Evolutionary conservation across 2,329 filamentous ascomycete species (phyloP), one percentile per base, ranked within the genome.

Genomic region (Stromatinia cepivora): DNA sequence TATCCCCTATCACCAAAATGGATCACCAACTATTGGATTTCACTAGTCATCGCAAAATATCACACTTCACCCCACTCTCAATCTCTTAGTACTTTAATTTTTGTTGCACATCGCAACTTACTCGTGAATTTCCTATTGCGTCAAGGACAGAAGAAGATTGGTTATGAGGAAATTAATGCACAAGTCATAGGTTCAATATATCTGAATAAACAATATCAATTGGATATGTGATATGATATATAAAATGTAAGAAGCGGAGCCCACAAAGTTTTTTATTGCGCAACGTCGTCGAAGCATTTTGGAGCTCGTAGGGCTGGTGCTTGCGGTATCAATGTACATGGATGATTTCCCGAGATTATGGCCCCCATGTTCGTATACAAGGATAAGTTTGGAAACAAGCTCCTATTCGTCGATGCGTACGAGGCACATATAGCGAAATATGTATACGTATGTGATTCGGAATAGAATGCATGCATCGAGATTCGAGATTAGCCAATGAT

Each of bases 101-200:
- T 34, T 62, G 58, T 48, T 62, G 58, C 58, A 48, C 58, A 36
- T 62, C 58, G 58, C 58, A 48, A 34, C 48, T 28, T 34, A 28
- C 45, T 48, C 58, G 58, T 22, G 42, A n/a, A 62, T 62, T 62
- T 62, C 58, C 58, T 62, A 48, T 62, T 62, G 42, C 28, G 42
- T 46, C 28, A 17, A n/a, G 20, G 2, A 45, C 7, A 3, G 28
- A n/a, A n/a, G 6, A 62, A 34, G 42, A n/a, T 48, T 22, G 58
- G 42, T 10, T 46, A 13, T 31, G 39, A 9, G 15, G 56, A 9
- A 13, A 17, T 58, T 9, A 25, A 36, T 17, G 36, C n/a, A 58
- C 11, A 36, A 42, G 36, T n/a, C n/a, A 42, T 42, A 15, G 7
- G 36, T 25, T 42, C 2, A 5, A 56, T 36, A 17, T 13, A 56